Conservation (phyloP, 176 grass and related monocot species). For the Chrysopogon serrulatus region DNA sequence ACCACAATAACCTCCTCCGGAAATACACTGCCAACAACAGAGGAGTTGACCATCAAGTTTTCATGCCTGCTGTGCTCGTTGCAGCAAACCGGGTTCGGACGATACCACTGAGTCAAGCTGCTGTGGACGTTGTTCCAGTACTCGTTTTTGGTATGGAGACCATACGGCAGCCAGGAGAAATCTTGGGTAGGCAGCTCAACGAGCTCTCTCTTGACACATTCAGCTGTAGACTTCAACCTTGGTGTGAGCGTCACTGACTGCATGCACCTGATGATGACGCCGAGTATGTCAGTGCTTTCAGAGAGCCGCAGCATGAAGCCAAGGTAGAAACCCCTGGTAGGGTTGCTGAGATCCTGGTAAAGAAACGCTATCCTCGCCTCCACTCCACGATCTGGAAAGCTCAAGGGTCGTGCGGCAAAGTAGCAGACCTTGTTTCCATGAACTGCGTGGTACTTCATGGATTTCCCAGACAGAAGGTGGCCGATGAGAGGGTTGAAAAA, state of each 20-base stretch:
- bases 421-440: not conserved
- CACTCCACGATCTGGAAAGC: not conserved
- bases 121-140: constrained; percentile 13
- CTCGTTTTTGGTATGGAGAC: not conserved
- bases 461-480: constrained; percentile 1
- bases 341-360: not conserved
- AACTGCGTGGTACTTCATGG: not conserved
- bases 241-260: not conserved
- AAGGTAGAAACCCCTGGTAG: not conserved
- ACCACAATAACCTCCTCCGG: too few species aligned
- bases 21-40: too few species aligned
- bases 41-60: too few species aligned
- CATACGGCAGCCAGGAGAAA: not conserved
- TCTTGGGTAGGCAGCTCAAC: not conserved
- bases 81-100: not conserved
- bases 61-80: too few species aligned
- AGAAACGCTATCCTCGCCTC: not conserved
- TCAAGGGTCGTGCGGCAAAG: not conserved
- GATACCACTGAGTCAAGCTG: not conserved
- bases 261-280: not conserved
- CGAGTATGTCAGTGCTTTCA: not conserved
- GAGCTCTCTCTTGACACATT: not conserved
- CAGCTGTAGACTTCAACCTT: not conserved
- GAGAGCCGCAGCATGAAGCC: not conserved
- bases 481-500: not conserved